phyloP scores from a whole-genome alignment of 2,329 filamentous ascomycete species.

The Penicillium hordei region DNA sequence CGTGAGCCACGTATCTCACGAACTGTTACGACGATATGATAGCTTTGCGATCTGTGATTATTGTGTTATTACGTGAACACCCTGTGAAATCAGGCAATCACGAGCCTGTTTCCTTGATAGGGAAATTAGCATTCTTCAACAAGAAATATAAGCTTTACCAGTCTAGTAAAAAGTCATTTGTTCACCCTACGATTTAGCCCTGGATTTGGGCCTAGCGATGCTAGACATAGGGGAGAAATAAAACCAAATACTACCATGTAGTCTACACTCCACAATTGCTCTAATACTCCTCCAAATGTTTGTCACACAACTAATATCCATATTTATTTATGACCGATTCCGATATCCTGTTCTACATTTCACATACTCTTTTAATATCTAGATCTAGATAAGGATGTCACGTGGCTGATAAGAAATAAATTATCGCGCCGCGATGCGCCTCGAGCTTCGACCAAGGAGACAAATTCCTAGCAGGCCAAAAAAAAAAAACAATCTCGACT shows the following conservation, averaged over 20 bases:
- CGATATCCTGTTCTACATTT: neutral
- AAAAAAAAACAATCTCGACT: neutral
- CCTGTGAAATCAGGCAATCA: neutral
- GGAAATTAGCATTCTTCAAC: neutral
- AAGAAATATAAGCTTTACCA: neutral
- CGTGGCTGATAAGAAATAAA: conserved; percentile 28
- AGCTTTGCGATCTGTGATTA: neutral
- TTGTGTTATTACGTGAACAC: neutral
- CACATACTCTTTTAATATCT: neutral
- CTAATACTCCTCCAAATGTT: rapidly evolving
- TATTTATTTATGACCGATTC: neutral
- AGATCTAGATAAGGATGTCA: conserved; percentile 12
- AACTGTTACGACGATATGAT: conserved; percentile 8
- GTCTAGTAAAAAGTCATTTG: neutral
- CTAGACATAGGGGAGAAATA: neutral
- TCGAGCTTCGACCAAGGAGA: conserved; percentile 8
- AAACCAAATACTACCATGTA: neutral
- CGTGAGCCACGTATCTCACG: neutral
- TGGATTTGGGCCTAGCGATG: neutral
- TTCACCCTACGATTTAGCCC: neutral
- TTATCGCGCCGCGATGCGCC: conserved; percentile 15
- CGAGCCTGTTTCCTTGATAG: neutral
- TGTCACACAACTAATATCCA: neutral
- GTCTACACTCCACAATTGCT: rapidly evolving
- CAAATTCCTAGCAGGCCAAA: neutral